Evolutionary conservation across 1,284 basidiomycete species (phyloP).

Genomic region (Boletus smithii): DNA sequence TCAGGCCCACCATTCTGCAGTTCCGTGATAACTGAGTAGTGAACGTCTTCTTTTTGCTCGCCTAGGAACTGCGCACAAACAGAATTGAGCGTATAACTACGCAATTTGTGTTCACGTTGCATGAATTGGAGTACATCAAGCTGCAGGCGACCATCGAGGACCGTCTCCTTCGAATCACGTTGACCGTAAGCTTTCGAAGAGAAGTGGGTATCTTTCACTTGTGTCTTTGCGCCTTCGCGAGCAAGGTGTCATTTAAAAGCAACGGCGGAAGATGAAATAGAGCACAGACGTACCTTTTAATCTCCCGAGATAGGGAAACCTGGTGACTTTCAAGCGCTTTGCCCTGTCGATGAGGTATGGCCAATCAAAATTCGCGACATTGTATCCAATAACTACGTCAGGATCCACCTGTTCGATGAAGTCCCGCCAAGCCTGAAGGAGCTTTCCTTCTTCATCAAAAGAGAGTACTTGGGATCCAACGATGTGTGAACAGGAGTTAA

Average conservation of each 20-base stretch:
- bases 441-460: constrained; percentile 68
- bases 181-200: constrained; percentile 95
- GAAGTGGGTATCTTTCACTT: constrained; percentile 89
- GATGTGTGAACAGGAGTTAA: constrained; percentile 90
- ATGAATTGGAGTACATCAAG: constrained; percentile 93
- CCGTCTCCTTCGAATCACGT: constrained; percentile 90
- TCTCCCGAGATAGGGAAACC: constrained; percentile 79
- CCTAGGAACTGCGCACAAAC: constrained; percentile 95
- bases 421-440: constrained; percentile 79
- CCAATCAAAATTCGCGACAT: constrained; percentile 88
- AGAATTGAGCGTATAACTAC: constrained; percentile 93
- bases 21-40: constrained; percentile 95
- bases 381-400: constrained; percentile 93
- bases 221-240: constrained; percentile 63
- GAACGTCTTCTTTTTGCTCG: constrained; percentile 97
- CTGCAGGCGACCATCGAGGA: constrained; percentile 86
- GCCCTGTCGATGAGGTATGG: constrained; percentile 92
- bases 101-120: constrained; percentile 94
- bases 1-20: constrained; percentile 93
- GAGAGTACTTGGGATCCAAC: constrained; percentile 93
- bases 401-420: constrained; percentile 89
- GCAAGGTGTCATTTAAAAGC: constrained; percentile 4
- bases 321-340: constrained; percentile 67
- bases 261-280: background rate
- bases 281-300: constrained; percentile 55